Percentiles rank a stretch among this genome's conserved stretches.
Evolutionary conservation across 164 flowering plant species (phyloP).

Genomic region (Tetrastigma voinierianum): DNA sequence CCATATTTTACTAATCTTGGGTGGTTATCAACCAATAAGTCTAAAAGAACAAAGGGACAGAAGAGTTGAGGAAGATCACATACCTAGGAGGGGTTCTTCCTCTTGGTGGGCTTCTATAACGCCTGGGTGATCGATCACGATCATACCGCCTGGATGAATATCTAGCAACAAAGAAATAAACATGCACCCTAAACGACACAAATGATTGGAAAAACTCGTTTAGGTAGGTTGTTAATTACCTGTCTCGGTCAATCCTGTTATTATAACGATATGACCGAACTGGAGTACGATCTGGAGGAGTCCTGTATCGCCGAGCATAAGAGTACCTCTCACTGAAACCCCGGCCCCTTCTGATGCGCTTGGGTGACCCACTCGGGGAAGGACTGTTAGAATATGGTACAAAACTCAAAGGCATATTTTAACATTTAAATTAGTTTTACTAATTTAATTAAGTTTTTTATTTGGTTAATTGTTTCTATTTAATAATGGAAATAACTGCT

Average conservation of each 20-base stretch:
- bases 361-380: constrained; percentile 84
- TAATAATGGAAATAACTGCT: no score
- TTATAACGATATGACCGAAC: constrained; percentile 70
- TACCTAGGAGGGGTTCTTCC: constrained; percentile 91
- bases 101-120: constrained; percentile 79
- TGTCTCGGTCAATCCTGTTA: constrained; percentile 70
- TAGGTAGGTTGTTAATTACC: constrained; percentile 32
- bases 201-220: neutral
- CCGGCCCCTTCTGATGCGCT: constrained; percentile 88
- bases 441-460: no score
- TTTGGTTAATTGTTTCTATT: no score
- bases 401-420: no score
- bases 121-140: constrained; percentile 88
- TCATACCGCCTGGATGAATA: constrained; percentile 70
- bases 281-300: constrained; percentile 92
- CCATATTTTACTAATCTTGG: no score
- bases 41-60: no score
- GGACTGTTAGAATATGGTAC: no score
- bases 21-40: no score
- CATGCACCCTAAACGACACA: neutral
- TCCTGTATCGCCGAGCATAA: constrained; percentile 84
- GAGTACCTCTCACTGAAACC: constrained; percentile 93
- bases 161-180: constrained; percentile 28
- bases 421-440: no score
- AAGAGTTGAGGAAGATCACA: constrained; percentile 4